phyloP scores from a whole-genome alignment of 1,284 basidiomycete species.

The Marasmius fiardii region DNA sequence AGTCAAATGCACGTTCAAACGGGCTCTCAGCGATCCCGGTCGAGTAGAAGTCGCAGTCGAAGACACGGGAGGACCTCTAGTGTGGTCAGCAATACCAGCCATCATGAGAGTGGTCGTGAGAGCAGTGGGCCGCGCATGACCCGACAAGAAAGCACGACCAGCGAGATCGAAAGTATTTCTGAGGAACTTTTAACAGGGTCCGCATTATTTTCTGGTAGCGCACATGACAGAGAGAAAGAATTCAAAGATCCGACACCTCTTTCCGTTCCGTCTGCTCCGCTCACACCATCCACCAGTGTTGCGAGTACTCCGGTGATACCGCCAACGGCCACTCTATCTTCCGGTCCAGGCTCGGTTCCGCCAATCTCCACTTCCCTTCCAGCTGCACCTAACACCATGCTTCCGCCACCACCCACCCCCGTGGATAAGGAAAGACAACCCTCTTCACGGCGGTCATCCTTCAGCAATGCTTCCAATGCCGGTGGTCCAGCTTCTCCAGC shows the following conservation, averaged over 20 bases:
- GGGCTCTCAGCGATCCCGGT: slow-evolving; percentile 1
- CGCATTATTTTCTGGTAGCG: slow-evolving; percentile 11
- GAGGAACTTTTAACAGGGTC: slow-evolving; percentile 29
- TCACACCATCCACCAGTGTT: slow-evolving; percentile 32
- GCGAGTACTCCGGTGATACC: slow-evolving; percentile 37
- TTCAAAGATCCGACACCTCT: slow-evolving; percentile 13
- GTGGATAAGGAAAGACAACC: slow-evolving; percentile 51
- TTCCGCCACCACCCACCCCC: slow-evolving; percentile 57
- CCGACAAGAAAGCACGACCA: slow-evolving; percentile 15
- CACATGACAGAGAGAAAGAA: slow-evolving; percentile 9
- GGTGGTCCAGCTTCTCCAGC: slow-evolving; percentile 54
- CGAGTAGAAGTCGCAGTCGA: slow-evolving; percentile 10
- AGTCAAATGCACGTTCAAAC: slow-evolving; percentile 46
- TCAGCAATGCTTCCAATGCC: slow-evolving; percentile 73
- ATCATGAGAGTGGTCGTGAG: slow-evolving; percentile 22
- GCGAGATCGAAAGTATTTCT: slow-evolving; percentile 16
- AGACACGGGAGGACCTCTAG: slow-evolving; percentile 15
- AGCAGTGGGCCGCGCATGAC: slow-evolving; percentile 15
- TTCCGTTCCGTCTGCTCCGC: slow-evolving; percentile 59
- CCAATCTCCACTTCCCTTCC: slow-evolving; percentile 5
- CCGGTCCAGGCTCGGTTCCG: neutral
- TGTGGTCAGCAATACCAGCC: slow-evolving; percentile 16
- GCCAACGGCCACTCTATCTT: slow-evolving; percentile 2
- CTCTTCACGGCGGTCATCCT: slow-evolving; percentile 83
- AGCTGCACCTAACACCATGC: slow-evolving; percentile 57